A percentile compares a stretch with the other conserved stretches of the same genome.
Conservation (phyloP, 1,139 yeast species). For the Debaryomycetaceae sp. region DNA sequence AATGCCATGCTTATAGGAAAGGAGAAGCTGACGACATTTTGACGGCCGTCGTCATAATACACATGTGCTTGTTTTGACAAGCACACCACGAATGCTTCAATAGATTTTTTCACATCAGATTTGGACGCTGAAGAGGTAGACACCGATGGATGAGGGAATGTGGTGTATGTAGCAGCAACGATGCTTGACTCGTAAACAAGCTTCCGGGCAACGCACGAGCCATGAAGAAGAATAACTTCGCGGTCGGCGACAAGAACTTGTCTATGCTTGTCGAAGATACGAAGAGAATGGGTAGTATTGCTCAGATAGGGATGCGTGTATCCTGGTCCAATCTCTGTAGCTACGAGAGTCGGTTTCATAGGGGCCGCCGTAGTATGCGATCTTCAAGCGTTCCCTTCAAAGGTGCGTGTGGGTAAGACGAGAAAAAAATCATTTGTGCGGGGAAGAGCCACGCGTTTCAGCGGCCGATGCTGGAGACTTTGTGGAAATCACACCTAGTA, state of each 20-base stretch:
- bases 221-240: conserved; percentile 36
- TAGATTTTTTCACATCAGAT: not conserved
- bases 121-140: not conserved
- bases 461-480: too few relatives aligned
- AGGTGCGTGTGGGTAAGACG: too few relatives aligned
- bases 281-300: conserved; percentile 5
- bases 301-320: not conserved
- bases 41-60: conserved; percentile 47
- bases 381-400: too few relatives aligned
- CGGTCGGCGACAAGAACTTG: conserved; percentile 18
- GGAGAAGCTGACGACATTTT: conserved; percentile 53
- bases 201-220: conserved; percentile 37
- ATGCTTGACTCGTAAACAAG: conserved; percentile 37
- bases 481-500: too few relatives aligned
- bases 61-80: conserved; percentile 41
- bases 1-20: conserved; percentile 46
- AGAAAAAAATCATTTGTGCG: too few relatives aligned
- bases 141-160: conserved; percentile 13
- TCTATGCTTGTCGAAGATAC: conserved; percentile 18
- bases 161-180: conserved; percentile 39
- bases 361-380: too few relatives aligned
- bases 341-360: not conserved
- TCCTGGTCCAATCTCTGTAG: not conserved
- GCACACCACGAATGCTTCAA: conserved; percentile 36
- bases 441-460: too few relatives aligned